Conservation (phyloP, 257 asterid species). For the Solanum peruvianum region DNA sequence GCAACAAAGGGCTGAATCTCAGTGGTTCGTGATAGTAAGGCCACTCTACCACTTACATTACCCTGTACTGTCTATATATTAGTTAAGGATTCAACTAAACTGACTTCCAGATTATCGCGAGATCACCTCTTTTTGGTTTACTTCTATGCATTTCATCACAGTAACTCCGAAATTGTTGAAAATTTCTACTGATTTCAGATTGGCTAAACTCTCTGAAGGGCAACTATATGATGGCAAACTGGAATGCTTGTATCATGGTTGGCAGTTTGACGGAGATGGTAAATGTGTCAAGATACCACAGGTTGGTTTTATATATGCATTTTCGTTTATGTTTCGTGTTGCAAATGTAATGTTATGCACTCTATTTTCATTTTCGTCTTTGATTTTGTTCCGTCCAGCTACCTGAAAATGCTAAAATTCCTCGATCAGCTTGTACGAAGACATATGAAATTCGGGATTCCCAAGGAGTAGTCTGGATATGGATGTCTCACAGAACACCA, state of each 20-base stretch:
- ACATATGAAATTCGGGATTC: constrained; percentile 63
- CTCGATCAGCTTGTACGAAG: constrained; percentile 72
- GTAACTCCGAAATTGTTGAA: background rate
- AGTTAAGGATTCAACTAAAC: background rate
- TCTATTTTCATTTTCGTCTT: background rate
- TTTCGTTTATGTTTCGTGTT: background rate
- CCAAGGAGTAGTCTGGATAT: constrained; percentile 90
- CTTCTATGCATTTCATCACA: background rate
- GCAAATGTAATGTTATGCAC: background rate
- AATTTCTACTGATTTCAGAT: constrained; percentile 22
- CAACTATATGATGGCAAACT: constrained; percentile 65
- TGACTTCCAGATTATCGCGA: background rate
- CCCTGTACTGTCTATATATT: background rate
- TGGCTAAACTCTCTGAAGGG: constrained; percentile 94
- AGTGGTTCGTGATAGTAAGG: background rate
- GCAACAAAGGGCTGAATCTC: background rate
- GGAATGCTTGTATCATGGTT: constrained; percentile 92
- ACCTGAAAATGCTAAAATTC: constrained; percentile 59
- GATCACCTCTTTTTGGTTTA: background rate
- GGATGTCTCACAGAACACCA: constrained; percentile 79
- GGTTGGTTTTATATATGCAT: constrained; percentile 30
- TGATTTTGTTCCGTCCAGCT: constrained; percentile 32
- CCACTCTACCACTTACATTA: background rate
- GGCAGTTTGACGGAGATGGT: constrained; percentile 89
- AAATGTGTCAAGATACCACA: constrained; percentile 91